These are phyloP conservation scores for Grifola frondosa DNA, from an alignment of 1,284 basidiomycete genomes.

Conservation along the genomic window DNA sequence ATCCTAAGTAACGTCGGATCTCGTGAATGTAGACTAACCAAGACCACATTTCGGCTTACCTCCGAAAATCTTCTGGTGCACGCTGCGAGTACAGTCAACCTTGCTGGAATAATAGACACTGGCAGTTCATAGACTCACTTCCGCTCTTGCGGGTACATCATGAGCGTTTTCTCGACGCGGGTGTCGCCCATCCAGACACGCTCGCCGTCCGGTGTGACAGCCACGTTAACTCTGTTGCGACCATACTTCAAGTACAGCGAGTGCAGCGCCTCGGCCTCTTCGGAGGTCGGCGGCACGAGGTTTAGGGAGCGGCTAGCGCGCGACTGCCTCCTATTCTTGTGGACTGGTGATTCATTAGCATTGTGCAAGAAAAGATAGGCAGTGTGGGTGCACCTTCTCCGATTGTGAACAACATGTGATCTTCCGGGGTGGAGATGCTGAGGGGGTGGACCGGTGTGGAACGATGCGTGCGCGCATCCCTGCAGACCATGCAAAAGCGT, in stretches of 20 bases:
- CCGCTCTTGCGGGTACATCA: conserved; percentile 86
- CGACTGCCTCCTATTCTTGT: conserved; percentile 56
- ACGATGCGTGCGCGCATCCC: conserved; percentile 66
- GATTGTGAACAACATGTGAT: conserved; percentile 59
- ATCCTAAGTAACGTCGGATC: conserved; percentile 37
- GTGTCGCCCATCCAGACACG: conserved; percentile 70
- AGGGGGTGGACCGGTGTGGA: conserved; percentile 69
- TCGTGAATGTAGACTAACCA: background rate
- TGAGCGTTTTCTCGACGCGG: conserved; percentile 61
- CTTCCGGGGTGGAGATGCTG: conserved; percentile 59
- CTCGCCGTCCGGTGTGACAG: conserved; percentile 30
- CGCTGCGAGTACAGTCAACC: conserved; percentile 35
- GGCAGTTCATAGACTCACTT: conserved; percentile 49
- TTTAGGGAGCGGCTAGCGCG: conserved; percentile 58
- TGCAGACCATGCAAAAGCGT: conserved; percentile 81
- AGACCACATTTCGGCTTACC: conserved; percentile 31
- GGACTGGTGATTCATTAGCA: conserved; percentile 31
- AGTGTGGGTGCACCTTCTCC: conserved; percentile 59
- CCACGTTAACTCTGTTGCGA: conserved; percentile 24
- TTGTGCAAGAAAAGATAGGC: conserved; percentile 22
- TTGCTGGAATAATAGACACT: background rate
- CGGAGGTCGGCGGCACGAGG: conserved; percentile 69
- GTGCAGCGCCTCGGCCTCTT: conserved; percentile 69
- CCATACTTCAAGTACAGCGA: conserved; percentile 61
- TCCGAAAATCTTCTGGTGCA: conserved; percentile 83